Percentiles rank a stretch among this genome's conserved stretches.
Conservation (phyloP, 768 basidiomycete species). For the Russula sp. region DNA sequence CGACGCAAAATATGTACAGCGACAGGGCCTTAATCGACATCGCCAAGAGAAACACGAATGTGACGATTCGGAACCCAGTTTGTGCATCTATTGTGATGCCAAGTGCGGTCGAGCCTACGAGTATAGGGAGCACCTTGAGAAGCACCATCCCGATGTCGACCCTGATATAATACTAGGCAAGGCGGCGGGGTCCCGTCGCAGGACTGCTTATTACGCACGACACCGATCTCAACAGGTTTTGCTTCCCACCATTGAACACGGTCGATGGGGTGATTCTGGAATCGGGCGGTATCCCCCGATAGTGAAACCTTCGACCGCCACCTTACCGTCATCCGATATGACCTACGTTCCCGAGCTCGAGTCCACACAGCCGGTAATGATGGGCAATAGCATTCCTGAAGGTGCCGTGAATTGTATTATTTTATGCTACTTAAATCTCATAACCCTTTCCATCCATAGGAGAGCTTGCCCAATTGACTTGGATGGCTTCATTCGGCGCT, state of each 20-base stretch:
- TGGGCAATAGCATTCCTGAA: not conserved
- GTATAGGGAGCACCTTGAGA: not conserved
- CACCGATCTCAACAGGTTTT: not conserved
- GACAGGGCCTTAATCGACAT: not conserved
- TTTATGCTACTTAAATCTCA: no score
- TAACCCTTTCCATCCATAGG: no score
- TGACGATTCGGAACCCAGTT: not conserved
- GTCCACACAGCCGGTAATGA: not conserved
- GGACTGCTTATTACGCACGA: not conserved
- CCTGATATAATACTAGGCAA: not conserved
- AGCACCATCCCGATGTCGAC: not conserved
- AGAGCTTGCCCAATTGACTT: not conserved
- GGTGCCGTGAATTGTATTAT: not conserved
- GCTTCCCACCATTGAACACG: not conserved
- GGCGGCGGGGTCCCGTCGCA: no score
- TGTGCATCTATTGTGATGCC: not conserved
- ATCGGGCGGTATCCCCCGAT: not conserved
- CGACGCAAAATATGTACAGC: not conserved
- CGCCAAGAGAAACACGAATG: not conserved
- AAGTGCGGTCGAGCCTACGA: slow-evolving; percentile 1
- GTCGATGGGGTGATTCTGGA: not conserved
- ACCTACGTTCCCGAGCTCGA: not conserved
- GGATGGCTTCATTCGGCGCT: not conserved
- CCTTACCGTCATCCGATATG: not conserved
- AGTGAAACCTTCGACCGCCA: not conserved